These are phyloP conservation scores for Torrubiellomyces zombiae DNA, from an alignment of 2,329 filamentous ascomycete species.

Conservation along the genomic window DNA sequence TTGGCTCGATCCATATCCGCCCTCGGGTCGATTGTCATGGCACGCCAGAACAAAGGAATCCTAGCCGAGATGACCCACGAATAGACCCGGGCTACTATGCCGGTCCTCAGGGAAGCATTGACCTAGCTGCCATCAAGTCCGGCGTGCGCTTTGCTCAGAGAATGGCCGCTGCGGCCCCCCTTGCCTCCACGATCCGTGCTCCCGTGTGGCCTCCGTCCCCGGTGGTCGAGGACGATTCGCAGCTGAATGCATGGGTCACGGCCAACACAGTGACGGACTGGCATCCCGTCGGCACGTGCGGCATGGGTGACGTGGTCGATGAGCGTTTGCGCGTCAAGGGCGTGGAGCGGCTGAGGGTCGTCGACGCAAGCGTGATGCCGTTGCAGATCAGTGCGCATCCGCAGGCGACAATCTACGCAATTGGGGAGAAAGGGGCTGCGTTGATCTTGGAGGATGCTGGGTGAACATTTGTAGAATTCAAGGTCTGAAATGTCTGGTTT, in stretches of 20 bases:
- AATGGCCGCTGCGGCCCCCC: conserved; percentile 19
- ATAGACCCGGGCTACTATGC: conserved; percentile 27
- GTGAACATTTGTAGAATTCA: conserved; percentile 5
- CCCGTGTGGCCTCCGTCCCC: conserved; percentile 10
- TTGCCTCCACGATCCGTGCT: conserved; percentile 19
- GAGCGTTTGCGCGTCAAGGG: conserved; percentile 11
- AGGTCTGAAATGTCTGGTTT: too few species aligned
- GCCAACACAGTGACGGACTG: conserved; percentile 15
- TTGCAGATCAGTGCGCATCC: conserved; percentile 11
- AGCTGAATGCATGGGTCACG: conserved; percentile 11
- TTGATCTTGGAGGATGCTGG: conserved; percentile 12
- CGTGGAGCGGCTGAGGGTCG: conserved; percentile 8
- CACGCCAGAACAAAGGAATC: too few species aligned
- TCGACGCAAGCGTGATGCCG: conserved; percentile 12
- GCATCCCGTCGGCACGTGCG: conserved; percentile 23
- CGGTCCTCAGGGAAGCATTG: conserved; percentile 20
- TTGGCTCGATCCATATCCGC: conserved; percentile 29
- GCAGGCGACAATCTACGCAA: conserved; percentile 14
- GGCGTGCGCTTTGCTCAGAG: conserved; percentile 22
- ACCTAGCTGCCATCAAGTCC: conserved; percentile 25
- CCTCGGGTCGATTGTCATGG: too few species aligned
- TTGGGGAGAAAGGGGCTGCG: conserved; percentile 15
- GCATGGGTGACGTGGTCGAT: conserved; percentile 17
- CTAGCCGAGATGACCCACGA: conserved; percentile 11
- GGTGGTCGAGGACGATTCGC: conserved; percentile 5